Conservation (phyloP, 1,139 yeast genomes). For the Suhomyces panamericanus region DNA sequence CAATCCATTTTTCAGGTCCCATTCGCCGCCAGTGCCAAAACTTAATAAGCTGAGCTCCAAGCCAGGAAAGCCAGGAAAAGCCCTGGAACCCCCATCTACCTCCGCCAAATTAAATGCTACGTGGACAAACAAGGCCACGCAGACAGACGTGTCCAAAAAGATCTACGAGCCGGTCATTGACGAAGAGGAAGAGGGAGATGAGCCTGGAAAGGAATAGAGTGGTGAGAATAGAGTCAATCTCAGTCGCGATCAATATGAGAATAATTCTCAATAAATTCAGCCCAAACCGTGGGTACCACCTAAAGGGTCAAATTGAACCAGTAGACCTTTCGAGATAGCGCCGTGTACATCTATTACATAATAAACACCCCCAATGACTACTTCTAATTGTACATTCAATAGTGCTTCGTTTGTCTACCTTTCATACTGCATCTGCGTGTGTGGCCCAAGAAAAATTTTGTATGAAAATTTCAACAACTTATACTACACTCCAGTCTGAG, state of each 20-base stretch:
- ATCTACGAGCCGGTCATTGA: conserved; percentile 26
- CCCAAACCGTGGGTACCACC: too few relatives aligned
- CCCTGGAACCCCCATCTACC: conserved; percentile 3
- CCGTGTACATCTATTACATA: too few relatives aligned
- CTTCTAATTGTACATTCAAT: too few relatives aligned
- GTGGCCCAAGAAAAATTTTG: conserved; percentile 14
- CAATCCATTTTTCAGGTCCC: conserved; percentile 24
- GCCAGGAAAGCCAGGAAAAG: conserved; percentile 14
- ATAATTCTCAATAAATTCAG: too few relatives aligned
- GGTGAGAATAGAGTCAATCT: too few relatives aligned
- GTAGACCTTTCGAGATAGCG: too few relatives aligned
- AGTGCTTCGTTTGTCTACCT: too few relatives aligned
- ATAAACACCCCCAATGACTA: too few relatives aligned
- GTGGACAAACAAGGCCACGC: conserved; percentile 8
- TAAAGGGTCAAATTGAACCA: too few relatives aligned
- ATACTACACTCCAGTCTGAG: background rate
- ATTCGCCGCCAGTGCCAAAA: conserved; percentile 39
- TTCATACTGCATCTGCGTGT: conserved; percentile 8
- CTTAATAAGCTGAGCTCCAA: conserved; percentile 18
- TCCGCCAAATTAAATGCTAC: background rate
- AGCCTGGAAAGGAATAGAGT: background rate
- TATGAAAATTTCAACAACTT: conserved; percentile 9
- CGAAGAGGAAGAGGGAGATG: conserved; percentile 31
- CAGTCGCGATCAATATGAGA: too few relatives aligned
- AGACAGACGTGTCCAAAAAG: conserved; percentile 8